Percentiles rank a stretch among this genome's conserved stretches.
Evolutionary conservation across 1,284 basidiomycete genomes (phyloP).

Genomic region (Trichosporon sp.): DNA sequence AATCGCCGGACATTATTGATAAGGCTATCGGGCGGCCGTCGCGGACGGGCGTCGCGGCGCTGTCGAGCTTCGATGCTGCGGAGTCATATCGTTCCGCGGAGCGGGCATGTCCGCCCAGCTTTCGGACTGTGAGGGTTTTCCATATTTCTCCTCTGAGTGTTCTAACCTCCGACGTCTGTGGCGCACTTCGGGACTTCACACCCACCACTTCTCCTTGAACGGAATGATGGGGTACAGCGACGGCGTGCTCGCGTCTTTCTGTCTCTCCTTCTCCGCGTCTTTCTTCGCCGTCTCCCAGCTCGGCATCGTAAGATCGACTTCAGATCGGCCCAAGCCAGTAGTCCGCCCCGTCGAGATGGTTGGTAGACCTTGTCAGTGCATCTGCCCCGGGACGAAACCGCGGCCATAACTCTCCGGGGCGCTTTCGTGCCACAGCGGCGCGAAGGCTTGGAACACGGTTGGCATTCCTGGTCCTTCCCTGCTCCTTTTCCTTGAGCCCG

Average conservation of each 20-base stretch:
- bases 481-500: not conserved
- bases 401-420: not conserved
- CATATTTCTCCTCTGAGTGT: too few species aligned
- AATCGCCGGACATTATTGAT: too few species aligned
- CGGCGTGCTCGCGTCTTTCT: not conserved
- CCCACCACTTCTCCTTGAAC: slow-evolving; percentile 1
- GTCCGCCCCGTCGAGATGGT: not conserved
- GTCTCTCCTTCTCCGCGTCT: too few species aligned
- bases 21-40: too few species aligned
- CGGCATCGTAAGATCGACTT: not conserved
- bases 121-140: too few species aligned
- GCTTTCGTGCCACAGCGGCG: not conserved
- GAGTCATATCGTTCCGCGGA: too few species aligned
- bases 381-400: not conserved
- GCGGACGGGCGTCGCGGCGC: too few species aligned
- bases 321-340: not conserved
- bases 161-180: too few species aligned
- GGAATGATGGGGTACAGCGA: not conserved
- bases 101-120: too few species aligned
- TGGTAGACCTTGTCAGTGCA: not conserved
- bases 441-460: not conserved
- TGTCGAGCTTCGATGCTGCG: too few species aligned
- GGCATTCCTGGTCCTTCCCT: not conserved
- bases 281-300: not conserved
- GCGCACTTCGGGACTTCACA: not conserved